Evolutionary conservation across 768 basidiomycete species (phyloP).

Genomic region (Hygrophorus russula): DNA sequence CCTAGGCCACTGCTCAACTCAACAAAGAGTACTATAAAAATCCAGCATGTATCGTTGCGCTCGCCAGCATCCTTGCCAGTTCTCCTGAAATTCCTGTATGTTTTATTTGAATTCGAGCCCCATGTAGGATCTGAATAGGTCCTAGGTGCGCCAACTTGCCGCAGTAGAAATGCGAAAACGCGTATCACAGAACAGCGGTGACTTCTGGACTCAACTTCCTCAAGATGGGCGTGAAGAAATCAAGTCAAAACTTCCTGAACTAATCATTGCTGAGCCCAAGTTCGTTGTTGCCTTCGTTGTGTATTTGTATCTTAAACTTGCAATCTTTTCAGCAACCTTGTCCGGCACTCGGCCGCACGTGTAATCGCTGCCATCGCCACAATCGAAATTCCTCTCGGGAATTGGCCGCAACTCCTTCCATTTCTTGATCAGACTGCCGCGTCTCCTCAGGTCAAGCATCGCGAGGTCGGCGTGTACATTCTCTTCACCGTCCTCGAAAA

Average conservation of each 20-base stretch:
- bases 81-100: conserved; percentile 78
- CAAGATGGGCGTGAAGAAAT: conserved; percentile 67
- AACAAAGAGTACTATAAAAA: conserved; percentile 92
- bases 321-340: conserved; percentile 53
- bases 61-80: conserved; percentile 77
- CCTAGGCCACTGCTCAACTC: conserved; percentile 80
- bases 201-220: conserved; percentile 68
- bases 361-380: conserved; percentile 88
- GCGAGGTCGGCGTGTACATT: conserved; percentile 88
- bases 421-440: conserved; percentile 74
- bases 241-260: conserved; percentile 71
- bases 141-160: conserved; percentile 89
- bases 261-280: conserved; percentile 72
- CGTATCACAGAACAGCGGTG: conserved; percentile 65
- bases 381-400: conserved; percentile 68
- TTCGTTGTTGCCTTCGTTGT: conserved; percentile 24
- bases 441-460: conserved; percentile 57
- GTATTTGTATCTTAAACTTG: conserved; percentile 1
- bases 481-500: conserved; percentile 87
- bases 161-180: conserved; percentile 96
- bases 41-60: conserved; percentile 80
- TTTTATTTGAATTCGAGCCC: conserved; percentile 11
- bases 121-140: background rate
- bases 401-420: conserved; percentile 83
- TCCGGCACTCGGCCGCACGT: conserved; percentile 87